Base-by-base conservation (phyloP, 83 land plant species). In the Picea mariana region DNA sequence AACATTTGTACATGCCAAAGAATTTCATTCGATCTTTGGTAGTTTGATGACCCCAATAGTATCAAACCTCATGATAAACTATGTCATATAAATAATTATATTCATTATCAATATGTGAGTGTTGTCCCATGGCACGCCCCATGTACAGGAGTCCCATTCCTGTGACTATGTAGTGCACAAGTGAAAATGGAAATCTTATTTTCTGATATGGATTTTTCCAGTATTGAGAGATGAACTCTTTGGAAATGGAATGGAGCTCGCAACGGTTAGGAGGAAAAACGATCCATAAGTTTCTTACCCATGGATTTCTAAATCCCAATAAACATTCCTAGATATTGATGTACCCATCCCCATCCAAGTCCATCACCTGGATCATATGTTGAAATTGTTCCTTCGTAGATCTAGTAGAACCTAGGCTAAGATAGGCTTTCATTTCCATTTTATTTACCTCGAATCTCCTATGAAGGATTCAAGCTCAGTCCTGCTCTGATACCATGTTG, bases 61-160 rank as follows among this genome's bases (percentile, higher is more conserved):
- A 94, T 94, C 95, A 93, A 15, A 85, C 92, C 31, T 89, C 93
- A 49, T 80, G 90, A 27, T 91, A 92, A 24, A 91, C 86, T 4
- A 93, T 79, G 68, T 93, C 89, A n/a, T n/a, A n/a, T n/a, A n/a
- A 91, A 83, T 93, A 93, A 16, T 91, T 91, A 68, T 81, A 85
- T 21, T 94, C 83, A 76, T 62, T 91, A 23, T 91, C 94, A 24
- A 91, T 93, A 66, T 92, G 81, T 27, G 95, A 89, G 84, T 88
- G 88, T 87, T 91, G 92, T 42, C 94, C 94, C 95, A 93, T 91
- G 68, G 95, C 95, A 58, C 92, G 87, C 0, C 95, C 95, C 62
- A 91, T 87, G 85, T 93, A 93, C 27, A 93, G 61, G 20, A 88
- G 91, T 18, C 95, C 92, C 0, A 85, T 83, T 0, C 95, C 95